Base-by-base conservation (phyloP, 1,139 yeast genomes). In the Geotrichum reessii region DNA sequence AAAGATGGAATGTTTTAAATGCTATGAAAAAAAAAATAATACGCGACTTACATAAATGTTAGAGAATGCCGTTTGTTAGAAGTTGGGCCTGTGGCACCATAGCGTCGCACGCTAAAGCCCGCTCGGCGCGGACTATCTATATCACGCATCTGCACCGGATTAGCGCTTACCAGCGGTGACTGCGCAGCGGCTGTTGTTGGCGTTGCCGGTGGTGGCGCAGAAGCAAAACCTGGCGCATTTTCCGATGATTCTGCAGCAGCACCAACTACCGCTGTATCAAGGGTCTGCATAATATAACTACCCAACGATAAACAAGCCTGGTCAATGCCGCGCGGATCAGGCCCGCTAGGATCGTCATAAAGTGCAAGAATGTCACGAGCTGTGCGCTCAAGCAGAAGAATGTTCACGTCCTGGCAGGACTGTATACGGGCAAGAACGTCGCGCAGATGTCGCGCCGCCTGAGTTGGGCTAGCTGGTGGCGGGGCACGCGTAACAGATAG, bases 271-370 rank as follows among this genome's bases (percentile, higher is more conserved):
- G 25, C 22, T 14, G 47, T 24, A 14, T 55, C 57, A 3, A 55
- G 33, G 3, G 57, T 47, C 51, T 56, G 58, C 37, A 56, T 22
- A 24, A 56, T 52, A 25, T 46, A 56, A 17, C 58, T 56, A 17
- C 53, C 53, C 19, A 56, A 19, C 7, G 55, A 50, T 3, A 56
- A n/a, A 24, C 58, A 47, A 1, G 56, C 53, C 25, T 55, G 47
- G 47, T 56, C 58, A 1, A 56, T 22, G 46, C 27, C 40, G 27
- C 50, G 44, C 40, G 27, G 24, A 21, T 56, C 53, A 31, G 50
- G 33, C 24, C 47, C 47, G 6, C 40, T 40, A 12, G 47, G 17
- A 14, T 37, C 42, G 42, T 46, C 22, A 22, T 56, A 56, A 12
- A 56, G 42, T 0, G 54, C 50, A 9, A 56, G 56, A 6, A 56